A percentile compares a stretch with the other conserved stretches of the same genome.
Conservation (phyloP, 306 rosid species). For the Cucurbita argyrosperma region DNA sequence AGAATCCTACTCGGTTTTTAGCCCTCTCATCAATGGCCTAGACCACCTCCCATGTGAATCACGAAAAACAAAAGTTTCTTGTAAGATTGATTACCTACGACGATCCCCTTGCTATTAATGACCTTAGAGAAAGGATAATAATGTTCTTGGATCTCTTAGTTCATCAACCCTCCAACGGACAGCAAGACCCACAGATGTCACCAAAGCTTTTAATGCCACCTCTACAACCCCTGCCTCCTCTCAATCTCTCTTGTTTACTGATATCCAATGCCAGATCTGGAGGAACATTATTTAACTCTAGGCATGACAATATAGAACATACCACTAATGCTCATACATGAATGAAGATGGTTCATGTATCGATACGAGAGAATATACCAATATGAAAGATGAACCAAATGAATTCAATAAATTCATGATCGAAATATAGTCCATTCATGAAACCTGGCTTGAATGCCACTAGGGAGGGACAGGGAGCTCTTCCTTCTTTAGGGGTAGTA, state of each 20-base stretch:
- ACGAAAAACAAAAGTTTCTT: slow-evolving; percentile 23
- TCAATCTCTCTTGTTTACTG: slow-evolving; percentile 7
- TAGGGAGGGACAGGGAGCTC: neutral
- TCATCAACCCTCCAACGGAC: neutral
- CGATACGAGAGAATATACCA: too few species aligned
- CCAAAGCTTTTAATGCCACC: slow-evolving; percentile 17
- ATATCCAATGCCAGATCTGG: slow-evolving; percentile 6
- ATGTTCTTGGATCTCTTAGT: neutral
- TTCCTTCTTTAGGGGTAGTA: slow-evolving; percentile 21
- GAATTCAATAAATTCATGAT: too few species aligned
- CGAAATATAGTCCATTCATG: neutral
- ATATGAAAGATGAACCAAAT: too few species aligned
- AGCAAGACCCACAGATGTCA: neutral
- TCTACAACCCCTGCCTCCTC: slow-evolving; percentile 16
- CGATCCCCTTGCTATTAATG: neutral
- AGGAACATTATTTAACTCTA: slow-evolving; percentile 13
- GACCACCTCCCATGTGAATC: slow-evolving; percentile 26
- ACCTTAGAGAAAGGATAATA: slow-evolving; percentile 3
- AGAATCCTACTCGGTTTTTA: slow-evolving; percentile 15
- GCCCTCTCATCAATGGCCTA: slow-evolving; percentile 35
- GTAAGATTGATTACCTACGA: slow-evolving; percentile 17
- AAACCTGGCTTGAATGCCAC: neutral
- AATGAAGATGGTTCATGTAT: too few species aligned
- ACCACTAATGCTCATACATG: too few species aligned
- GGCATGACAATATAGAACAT: too few species aligned